Evolutionary conservation across 306 rosid species (phyloP).

Genomic region (Acmispon strigosus): DNA sequence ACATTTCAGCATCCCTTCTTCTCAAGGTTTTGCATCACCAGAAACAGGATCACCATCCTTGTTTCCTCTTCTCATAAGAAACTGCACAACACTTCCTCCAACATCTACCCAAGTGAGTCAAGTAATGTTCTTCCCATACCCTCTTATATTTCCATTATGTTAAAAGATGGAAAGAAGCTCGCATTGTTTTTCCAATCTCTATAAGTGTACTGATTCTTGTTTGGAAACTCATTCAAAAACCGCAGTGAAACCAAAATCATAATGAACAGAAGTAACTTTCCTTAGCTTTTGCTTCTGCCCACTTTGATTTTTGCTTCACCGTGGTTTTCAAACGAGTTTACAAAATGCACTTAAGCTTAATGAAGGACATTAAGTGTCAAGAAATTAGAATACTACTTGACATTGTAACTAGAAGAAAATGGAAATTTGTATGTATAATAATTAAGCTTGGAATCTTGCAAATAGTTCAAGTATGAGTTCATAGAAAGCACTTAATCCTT

Average conservation of each 20-base stretch:
- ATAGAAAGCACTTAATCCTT: background rate
- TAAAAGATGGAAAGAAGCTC: background rate
- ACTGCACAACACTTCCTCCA: slow-evolving; percentile 29
- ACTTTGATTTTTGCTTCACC: no score
- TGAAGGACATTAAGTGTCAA: background rate
- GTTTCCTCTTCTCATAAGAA: slow-evolving; percentile 33
- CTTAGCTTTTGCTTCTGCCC: no score
- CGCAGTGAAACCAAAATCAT: no score
- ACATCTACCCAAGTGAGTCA: slow-evolving; percentile 47
- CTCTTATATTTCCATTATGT: background rate
- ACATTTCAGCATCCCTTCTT: slow-evolving; percentile 49
- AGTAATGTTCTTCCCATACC: background rate
- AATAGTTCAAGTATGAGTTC: background rate
- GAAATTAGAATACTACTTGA: background rate
- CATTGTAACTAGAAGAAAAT: background rate
- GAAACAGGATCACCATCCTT: slow-evolving; percentile 26
- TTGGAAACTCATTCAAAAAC: no score
- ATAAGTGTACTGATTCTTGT: background rate
- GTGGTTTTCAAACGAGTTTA: no score
- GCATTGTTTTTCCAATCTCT: background rate
- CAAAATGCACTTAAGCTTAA: background rate
- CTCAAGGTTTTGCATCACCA: slow-evolving; percentile 40
- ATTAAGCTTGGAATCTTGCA: background rate
- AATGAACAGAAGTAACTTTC: no score
- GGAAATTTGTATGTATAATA: background rate